Percentiles rank a stretch among this genome's conserved stretches.
These are phyloP conservation scores for Acmispon strigosus DNA, from an alignment of 306 rosid genomes.

Conservation along the genomic window DNA sequence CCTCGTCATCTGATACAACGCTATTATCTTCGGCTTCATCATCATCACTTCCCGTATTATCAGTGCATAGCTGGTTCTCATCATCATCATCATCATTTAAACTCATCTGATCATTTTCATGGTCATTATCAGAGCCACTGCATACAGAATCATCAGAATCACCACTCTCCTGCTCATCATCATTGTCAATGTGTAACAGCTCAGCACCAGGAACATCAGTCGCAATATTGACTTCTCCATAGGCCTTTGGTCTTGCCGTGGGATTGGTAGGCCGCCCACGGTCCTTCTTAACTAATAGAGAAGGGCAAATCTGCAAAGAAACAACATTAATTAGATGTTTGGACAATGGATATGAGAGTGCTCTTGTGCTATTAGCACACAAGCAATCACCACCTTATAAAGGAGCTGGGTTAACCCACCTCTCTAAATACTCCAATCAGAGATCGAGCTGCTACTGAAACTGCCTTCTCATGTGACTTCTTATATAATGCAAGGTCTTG, in stretches of 20 bases:
- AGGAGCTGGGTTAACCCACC: slow-evolving; percentile 32
- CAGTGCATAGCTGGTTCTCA: slow-evolving; percentile 34
- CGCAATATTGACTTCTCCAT: slow-evolving; percentile 59
- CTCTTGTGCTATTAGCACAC: background rate
- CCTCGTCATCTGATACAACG: slow-evolving; percentile 22
- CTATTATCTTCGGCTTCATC: slow-evolving; percentile 29
- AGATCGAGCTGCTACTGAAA: slow-evolving; percentile 85
- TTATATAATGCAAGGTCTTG: slow-evolving; percentile 93
- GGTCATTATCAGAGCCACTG: slow-evolving; percentile 42
- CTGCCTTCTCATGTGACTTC: slow-evolving; percentile 89
- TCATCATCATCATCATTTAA: slow-evolving; percentile 42
- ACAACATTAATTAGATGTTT: background rate
- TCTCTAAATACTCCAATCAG: slow-evolving; percentile 78
- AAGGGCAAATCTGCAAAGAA: slow-evolving; percentile 75
- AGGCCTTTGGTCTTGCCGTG: slow-evolving; percentile 73
- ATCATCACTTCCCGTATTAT: slow-evolving; percentile 33
- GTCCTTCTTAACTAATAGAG: slow-evolving; percentile 80
- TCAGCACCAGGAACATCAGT: slow-evolving; percentile 72
- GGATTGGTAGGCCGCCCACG: slow-evolving; percentile 76
- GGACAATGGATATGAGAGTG: background rate
- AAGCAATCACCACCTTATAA: background rate
- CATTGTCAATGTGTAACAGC: slow-evolving; percentile 42
- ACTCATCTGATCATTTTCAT: slow-evolving; percentile 30
- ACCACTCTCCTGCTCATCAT: slow-evolving; percentile 26
- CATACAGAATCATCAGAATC: slow-evolving; percentile 28